A percentile compares a stretch with the other conserved stretches of the same genome.
phyloP scores from a whole-genome alignment of 495 filamentous ascomycete species.

The Venustampulla echinocandica region DNA sequence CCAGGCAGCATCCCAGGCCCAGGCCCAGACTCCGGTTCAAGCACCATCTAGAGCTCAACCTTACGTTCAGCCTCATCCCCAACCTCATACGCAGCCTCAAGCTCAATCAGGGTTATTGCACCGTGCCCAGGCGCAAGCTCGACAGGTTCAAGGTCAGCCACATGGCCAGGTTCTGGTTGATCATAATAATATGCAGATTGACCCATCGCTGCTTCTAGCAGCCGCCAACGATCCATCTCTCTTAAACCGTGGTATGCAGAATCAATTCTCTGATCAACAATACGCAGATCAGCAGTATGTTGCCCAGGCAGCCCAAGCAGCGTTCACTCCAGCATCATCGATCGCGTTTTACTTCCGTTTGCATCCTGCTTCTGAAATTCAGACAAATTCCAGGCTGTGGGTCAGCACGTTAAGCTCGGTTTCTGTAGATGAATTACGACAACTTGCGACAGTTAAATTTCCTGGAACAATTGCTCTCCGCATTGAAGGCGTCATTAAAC shows the following conservation, averaged over 20 bases:
- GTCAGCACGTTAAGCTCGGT: constrained; percentile 46
- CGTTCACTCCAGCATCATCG: constrained; percentile 28
- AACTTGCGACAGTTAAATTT: constrained; percentile 45
- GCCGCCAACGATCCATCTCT: constrained; percentile 21
- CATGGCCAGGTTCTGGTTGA: constrained; percentile 41
- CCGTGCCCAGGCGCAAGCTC: constrained; percentile 2
- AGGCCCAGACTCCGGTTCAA: constrained; percentile 24
- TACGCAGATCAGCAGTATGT: constrained; percentile 34
- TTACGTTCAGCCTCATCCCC: constrained; percentile 15
- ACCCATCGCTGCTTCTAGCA: constrained; percentile 44
- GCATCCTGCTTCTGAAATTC: constrained; percentile 42
- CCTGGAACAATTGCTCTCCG: constrained; percentile 44
- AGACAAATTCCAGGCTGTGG: constrained; percentile 47
- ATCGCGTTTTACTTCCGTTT: constrained; percentile 60
- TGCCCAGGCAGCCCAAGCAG: constrained; percentile 24
- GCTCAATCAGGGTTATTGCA: background rate
- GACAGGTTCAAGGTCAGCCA: constrained; percentile 22
- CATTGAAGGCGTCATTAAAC: constrained; percentile 59
- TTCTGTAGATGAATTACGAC: constrained; percentile 48
- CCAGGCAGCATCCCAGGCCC: constrained; percentile 23
- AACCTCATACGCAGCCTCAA: constrained; percentile 9
- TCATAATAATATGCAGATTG: constrained; percentile 54
- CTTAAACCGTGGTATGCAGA: constrained; percentile 31
- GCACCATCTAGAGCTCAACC: constrained; percentile 21
- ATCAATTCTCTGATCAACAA: constrained; percentile 37